phyloP scores from a whole-genome alignment of 805 yeast genomes.

The Isabelozyma pseudorhagii region DNA sequence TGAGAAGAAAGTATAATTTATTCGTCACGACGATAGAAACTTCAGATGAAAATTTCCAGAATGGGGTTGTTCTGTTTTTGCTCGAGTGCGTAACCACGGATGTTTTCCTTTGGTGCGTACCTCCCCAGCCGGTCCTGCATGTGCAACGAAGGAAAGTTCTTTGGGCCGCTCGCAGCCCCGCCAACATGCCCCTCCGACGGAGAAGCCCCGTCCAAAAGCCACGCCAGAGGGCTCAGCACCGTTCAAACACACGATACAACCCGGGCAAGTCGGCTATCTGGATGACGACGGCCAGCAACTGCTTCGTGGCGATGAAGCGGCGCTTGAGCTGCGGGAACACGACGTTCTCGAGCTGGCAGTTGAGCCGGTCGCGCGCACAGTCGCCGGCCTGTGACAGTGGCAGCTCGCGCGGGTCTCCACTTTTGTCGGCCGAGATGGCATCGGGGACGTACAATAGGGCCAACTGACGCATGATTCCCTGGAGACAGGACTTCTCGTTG shows the following conservation, averaged over 20 bases:
- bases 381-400: slow-evolving; percentile 17
- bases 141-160: no score
- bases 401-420: slow-evolving; percentile 5
- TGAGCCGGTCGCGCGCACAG: slow-evolving; percentile 19
- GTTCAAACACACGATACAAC: slow-evolving; percentile 84
- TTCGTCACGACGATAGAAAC: background rate
- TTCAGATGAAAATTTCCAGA: background rate
- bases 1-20: no score
- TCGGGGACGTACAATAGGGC: slow-evolving; percentile 75
- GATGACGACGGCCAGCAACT: slow-evolving; percentile 52
- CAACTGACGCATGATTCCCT: slow-evolving; percentile 61
- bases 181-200: no score
- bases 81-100: background rate
- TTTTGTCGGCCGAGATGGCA: slow-evolving; percentile 22
- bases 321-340: slow-evolving; percentile 66
- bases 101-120: background rate
- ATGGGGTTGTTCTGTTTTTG: no score
- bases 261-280: slow-evolving; percentile 94
- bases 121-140: background rate
- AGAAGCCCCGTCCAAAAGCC: no score
- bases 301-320: slow-evolving; percentile 61
- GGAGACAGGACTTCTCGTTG: slow-evolving; percentile 66
- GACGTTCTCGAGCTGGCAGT: slow-evolving; percentile 47
- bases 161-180: no score
- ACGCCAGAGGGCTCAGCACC: slow-evolving; percentile 51